Conservation (phyloP, 2,329 filamentous ascomycete genomes). For the Colletotrichum tamarilloi region DNA sequence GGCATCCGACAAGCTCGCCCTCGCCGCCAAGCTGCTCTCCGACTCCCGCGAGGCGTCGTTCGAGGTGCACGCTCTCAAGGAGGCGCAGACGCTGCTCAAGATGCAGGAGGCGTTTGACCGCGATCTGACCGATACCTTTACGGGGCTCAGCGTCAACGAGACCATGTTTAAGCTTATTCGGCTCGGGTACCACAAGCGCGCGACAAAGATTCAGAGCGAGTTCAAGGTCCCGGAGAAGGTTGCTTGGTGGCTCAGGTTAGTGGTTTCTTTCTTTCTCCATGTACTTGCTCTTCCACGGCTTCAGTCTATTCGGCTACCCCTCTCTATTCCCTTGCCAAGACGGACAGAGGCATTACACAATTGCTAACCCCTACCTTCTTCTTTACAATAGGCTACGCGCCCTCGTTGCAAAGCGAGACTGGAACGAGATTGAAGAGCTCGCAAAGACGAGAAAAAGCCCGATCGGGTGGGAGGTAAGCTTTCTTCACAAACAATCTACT, state of each 20-base stretch:
- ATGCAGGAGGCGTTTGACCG: slow-evolving; percentile 89
- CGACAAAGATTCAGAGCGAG: slow-evolving; percentile 88
- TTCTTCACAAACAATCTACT: neutral
- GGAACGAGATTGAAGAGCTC: slow-evolving; percentile 91
- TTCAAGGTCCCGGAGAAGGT: slow-evolving; percentile 95
- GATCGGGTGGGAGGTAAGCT: slow-evolving; percentile 92
- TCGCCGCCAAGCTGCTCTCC: slow-evolving; percentile 83
- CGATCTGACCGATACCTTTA: slow-evolving; percentile 81
- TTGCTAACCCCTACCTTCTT: neutral
- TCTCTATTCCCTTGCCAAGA: slow-evolving; percentile 7
- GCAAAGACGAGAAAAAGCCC: slow-evolving; percentile 83
- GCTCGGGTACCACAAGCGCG: slow-evolving; percentile 84
- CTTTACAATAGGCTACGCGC: slow-evolving; percentile 74
- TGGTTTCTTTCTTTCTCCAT: slow-evolving; percentile 3
- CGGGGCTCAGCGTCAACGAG: slow-evolving; percentile 88
- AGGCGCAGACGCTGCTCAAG: slow-evolving; percentile 82
- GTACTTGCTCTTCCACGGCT: no score
- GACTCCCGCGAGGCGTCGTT: slow-evolving; percentile 84
- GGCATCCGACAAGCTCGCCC: slow-evolving; percentile 86
- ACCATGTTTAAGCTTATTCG: slow-evolving; percentile 91
- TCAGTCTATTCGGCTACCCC: neutral
- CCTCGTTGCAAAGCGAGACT: slow-evolving; percentile 89
- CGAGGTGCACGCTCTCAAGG: slow-evolving; percentile 80
- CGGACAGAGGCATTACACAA: neutral
- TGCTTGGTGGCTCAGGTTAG: slow-evolving; percentile 82